Evolutionary conservation across 1,284 basidiomycete genomes (phyloP).

Genomic region (Cryptococcus sp.): DNA sequence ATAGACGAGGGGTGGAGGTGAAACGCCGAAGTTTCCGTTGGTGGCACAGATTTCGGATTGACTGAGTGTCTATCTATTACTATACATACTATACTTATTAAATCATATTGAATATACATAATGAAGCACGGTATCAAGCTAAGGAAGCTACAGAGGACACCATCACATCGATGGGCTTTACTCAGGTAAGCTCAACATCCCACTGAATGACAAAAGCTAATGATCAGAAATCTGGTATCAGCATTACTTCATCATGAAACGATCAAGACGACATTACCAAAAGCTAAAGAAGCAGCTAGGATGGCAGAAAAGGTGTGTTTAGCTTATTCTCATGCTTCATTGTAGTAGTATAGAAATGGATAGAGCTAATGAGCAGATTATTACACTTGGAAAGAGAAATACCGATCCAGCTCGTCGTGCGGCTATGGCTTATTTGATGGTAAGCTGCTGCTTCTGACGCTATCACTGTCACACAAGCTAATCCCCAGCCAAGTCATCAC

Average conservation of each 20-base stretch:
- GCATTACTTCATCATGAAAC: conserved; percentile 93
- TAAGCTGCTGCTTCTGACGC: conserved; percentile 13
- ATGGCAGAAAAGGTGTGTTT: conserved; percentile 80
- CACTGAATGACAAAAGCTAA: not conserved
- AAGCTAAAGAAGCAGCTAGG: conserved; percentile 86
- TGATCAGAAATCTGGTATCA: conserved; percentile 82
- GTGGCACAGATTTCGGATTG: conserved; percentile 8
- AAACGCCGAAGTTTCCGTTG: not conserved
- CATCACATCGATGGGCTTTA: conserved; percentile 81
- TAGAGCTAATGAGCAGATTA: conserved; percentile 58
- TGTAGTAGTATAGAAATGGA: conserved; percentile 1
- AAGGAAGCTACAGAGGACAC: conserved; percentile 79
- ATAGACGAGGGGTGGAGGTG: not conserved
- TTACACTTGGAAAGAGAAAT: conserved; percentile 81
- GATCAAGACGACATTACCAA: conserved; percentile 93
- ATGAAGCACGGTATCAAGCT: conserved; percentile 93
- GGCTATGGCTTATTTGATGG: conserved; percentile 70
- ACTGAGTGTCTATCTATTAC: not conserved
- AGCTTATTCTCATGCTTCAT: not conserved
- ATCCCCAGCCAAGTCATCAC: conserved; percentile 23
- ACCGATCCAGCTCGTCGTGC: conserved; percentile 60
- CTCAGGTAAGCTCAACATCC: conserved; percentile 57
- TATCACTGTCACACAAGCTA: not conserved
- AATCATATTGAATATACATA: conserved; percentile 13
- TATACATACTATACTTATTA: not conserved